A percentile compares a stretch with the other conserved stretches of the same genome.
phyloP scores from a whole-genome alignment of 2,329 filamentous ascomycete genomes.

The Pleoardoris graminearum region DNA sequence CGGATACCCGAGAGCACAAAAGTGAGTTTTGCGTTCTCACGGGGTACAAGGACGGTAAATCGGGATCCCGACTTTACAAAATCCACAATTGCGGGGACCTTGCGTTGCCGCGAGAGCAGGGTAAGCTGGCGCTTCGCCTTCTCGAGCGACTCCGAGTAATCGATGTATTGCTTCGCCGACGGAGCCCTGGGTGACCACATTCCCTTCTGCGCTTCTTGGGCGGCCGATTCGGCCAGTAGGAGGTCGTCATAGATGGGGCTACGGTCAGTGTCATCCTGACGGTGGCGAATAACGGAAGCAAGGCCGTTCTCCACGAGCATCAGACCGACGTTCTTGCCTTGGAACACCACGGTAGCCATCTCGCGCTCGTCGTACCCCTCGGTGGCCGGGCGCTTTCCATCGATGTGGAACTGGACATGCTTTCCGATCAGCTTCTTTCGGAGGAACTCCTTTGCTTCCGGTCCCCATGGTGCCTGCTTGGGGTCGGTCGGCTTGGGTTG shows the following conservation, averaged over 20 bases:
- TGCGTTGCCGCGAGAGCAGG: slow-evolving; percentile 85
- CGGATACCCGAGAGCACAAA: slow-evolving; percentile 93
- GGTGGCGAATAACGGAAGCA: slow-evolving; percentile 90
- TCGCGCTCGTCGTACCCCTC: slow-evolving; percentile 95
- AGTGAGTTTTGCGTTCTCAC: slow-evolving; percentile 92
- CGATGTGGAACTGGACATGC: slow-evolving; percentile 84
- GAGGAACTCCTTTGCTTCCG: slow-evolving; percentile 94
- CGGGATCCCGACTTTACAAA: slow-evolving; percentile 97
- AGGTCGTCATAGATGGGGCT: slow-evolving; percentile 93
- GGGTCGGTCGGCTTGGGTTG: slow-evolving; percentile 89
- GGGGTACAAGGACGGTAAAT: slow-evolving; percentile 88
- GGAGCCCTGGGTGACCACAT: slow-evolving; percentile 93
- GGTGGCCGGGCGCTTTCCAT: slow-evolving; percentile 85
- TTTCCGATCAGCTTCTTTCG: slow-evolving; percentile 95
- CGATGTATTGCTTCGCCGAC: slow-evolving; percentile 78
- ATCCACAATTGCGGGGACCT: slow-evolving; percentile 89
- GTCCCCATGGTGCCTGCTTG: slow-evolving; percentile 82
- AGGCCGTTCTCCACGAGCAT: slow-evolving; percentile 89
- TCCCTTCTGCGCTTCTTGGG: slow-evolving; percentile 86
- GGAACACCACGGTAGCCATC: slow-evolving; percentile 82
- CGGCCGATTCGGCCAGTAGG: slow-evolving; percentile 74
- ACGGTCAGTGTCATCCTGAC: slow-evolving; percentile 90
- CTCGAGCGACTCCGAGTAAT: slow-evolving; percentile 89
- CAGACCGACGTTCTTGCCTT: slow-evolving; percentile 85
- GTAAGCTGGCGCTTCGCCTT: slow-evolving; percentile 95